These are phyloP conservation scores for Cyberlindnera veronae DNA, from an alignment of 805 yeast genomes.

Conservation along the genomic window DNA sequence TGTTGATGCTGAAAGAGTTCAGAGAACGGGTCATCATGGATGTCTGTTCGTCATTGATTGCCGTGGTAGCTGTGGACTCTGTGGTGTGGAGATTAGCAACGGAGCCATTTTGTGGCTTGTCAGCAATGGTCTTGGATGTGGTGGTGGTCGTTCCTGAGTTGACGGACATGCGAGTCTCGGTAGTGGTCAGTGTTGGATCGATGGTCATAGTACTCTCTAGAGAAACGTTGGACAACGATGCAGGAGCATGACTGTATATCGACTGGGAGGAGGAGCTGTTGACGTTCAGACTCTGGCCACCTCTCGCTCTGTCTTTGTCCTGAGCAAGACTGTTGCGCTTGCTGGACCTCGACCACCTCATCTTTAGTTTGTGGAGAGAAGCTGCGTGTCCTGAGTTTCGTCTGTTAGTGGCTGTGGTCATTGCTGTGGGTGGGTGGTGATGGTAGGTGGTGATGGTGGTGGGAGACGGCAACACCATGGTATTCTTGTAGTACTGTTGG, in stretches of 20 bases:
- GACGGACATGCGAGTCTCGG: constrained; percentile 7
- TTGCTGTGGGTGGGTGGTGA: neutral
- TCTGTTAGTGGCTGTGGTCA: constrained; percentile 7
- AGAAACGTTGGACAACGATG: constrained; percentile 9
- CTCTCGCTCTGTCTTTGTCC: constrained; percentile 15
- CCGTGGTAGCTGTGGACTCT: constrained; percentile 8
- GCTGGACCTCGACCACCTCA: constrained; percentile 30
- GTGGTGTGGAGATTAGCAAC: neutral
- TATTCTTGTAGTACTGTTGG: too few relatives aligned
- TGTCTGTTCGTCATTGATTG: constrained; percentile 4
- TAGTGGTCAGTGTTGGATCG: neutral
- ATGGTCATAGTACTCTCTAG: constrained; percentile 6
- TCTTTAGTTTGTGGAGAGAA: constrained; percentile 12
- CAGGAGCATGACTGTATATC: constrained; percentile 7
- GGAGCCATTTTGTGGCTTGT: neutral
- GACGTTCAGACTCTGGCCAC: constrained; percentile 13
- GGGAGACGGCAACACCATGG: too few relatives aligned
- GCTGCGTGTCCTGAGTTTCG: constrained; percentile 2
- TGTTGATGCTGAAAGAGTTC: constrained; percentile 12
- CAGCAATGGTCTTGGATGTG: constrained; percentile 9
- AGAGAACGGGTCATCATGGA: constrained; percentile 13
- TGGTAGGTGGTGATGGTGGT: neutral
- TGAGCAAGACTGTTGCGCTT: constrained; percentile 25
- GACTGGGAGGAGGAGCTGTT: constrained; percentile 4
- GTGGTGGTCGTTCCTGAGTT: constrained; percentile 3